These are phyloP conservation scores for Hypholoma sublateritium DNA, from an alignment of 768 basidiomycete species.

Conservation along the genomic window DNA sequence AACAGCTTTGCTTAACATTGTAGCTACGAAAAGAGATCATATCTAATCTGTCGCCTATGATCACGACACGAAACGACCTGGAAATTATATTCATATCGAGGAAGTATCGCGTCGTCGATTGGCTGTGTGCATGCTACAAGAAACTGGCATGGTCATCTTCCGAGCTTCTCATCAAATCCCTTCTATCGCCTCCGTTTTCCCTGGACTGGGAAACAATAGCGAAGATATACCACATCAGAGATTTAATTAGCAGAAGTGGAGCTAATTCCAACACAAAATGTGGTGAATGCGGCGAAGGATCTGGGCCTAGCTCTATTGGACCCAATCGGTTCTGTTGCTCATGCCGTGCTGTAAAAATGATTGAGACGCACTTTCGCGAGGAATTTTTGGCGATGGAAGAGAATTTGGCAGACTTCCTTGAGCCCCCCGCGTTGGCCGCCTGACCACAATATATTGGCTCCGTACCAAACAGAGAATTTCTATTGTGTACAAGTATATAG, in stretches of 20 bases:
- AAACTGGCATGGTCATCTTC: background rate
- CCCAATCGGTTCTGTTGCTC: background rate
- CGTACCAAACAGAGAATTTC: too few species aligned
- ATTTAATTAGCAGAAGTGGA: background rate
- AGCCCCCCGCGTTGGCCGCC: background rate
- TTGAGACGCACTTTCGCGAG: background rate
- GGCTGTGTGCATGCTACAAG: slow-evolving; percentile 3
- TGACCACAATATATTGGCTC: too few species aligned
- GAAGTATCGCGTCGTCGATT: background rate
- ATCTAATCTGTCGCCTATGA: background rate
- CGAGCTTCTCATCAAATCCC: background rate
- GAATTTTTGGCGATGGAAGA: background rate
- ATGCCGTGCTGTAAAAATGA: background rate
- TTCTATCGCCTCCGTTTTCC: background rate
- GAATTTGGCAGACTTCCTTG: background rate
- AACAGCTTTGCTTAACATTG: background rate
- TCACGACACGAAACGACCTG: background rate
- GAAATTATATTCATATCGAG: slow-evolving; percentile 2
- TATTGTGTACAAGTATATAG: too few species aligned
- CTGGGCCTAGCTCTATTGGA: background rate
- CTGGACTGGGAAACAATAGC: slow-evolving; percentile 1
- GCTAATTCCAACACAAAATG: background rate
- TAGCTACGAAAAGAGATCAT: background rate
- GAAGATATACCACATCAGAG: background rate
- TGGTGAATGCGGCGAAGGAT: background rate